A percentile compares a stretch with the other conserved stretches of the same genome.
Evolutionary conservation across 202 grass and related monocot species (phyloP).

Genomic region (Elaeis oleifera): DNA sequence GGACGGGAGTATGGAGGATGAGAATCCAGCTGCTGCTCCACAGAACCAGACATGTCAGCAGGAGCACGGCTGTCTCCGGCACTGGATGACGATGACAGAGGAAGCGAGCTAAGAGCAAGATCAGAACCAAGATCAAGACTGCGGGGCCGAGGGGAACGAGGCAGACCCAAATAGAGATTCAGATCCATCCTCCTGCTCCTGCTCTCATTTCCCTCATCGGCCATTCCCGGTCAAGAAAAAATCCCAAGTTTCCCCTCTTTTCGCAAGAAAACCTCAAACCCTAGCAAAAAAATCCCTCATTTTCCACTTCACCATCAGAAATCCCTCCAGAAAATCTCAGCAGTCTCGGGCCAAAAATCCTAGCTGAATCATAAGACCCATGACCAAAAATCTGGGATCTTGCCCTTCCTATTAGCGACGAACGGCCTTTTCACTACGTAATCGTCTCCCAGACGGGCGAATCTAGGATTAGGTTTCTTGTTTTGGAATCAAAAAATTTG

Average conservation of each 20-base stretch:
- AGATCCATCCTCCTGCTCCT: slow-evolving; percentile 87
- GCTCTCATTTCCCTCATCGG: slow-evolving; percentile 42
- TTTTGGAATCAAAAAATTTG: no score
- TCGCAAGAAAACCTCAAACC: neutral
- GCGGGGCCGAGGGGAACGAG: slow-evolving; percentile 55
- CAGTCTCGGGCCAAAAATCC: neutral
- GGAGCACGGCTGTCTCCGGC: slow-evolving; percentile 34
- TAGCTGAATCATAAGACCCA: no score
- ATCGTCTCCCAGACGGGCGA: no score
- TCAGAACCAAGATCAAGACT: slow-evolving; percentile 88
- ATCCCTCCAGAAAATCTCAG: neutral
- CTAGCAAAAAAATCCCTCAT: neutral
- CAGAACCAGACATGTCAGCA: slow-evolving; percentile 20
- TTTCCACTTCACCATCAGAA: neutral
- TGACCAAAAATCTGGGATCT: no score
- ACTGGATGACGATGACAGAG: slow-evolving; percentile 64
- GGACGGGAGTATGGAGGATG: slow-evolving; percentile 35
- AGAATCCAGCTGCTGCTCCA: slow-evolving; percentile 28
- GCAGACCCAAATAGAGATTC: slow-evolving; percentile 91
- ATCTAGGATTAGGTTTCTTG: no score
- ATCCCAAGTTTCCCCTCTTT: neutral
- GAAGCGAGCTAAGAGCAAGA: slow-evolving; percentile 68
- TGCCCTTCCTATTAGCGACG: no score
- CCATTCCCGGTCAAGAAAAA: slow-evolving; percentile 25
- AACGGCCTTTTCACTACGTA: no score